A percentile compares a stretch with the other conserved stretches of the same genome.
These are phyloP conservation scores for Zelonia costaricensis DNA, from an alignment of 208 protist species.

Conservation along the genomic window DNA sequence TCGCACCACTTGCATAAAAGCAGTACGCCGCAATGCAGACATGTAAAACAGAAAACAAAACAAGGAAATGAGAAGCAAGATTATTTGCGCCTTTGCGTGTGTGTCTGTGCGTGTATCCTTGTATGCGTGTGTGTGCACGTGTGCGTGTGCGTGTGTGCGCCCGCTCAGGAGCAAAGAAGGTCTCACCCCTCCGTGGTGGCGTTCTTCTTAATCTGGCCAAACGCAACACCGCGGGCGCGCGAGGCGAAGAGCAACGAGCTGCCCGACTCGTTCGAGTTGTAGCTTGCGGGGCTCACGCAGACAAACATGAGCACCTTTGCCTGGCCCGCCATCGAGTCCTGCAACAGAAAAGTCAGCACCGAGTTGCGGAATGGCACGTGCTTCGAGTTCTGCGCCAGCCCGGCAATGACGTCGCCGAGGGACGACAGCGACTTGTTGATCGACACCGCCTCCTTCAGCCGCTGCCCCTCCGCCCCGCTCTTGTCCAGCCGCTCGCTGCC, in stretches of 20 bases:
- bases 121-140: no score
- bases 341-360: conserved; percentile 89
- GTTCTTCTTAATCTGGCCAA: conserved; percentile 93
- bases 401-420: conserved; percentile 91
- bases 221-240: conserved; percentile 83
- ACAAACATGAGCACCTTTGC: conserved; percentile 96
- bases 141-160: no score
- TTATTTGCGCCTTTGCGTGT: no score
- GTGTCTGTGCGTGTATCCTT: no score
- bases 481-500: conserved; percentile 93
- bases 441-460: conserved; percentile 87
- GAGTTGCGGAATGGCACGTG: conserved; percentile 94
- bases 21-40: no score
- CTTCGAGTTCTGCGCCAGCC: conserved; percentile 78
- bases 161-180: no score
- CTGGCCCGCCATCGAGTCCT: conserved; percentile 93
- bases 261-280: conserved; percentile 90
- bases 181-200: conserved; percentile 26
- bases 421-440: conserved; percentile 93
- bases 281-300: conserved; percentile 93
- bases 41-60: no score
- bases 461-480: conserved; percentile 83
- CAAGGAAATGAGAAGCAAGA: no score
- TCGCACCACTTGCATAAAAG: no score
- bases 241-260: conserved; percentile 92